These are phyloP conservation scores for Mychonastes homosphaera DNA, from an alignment of 139 green algal genomes.

Conservation along the genomic window DNA sequence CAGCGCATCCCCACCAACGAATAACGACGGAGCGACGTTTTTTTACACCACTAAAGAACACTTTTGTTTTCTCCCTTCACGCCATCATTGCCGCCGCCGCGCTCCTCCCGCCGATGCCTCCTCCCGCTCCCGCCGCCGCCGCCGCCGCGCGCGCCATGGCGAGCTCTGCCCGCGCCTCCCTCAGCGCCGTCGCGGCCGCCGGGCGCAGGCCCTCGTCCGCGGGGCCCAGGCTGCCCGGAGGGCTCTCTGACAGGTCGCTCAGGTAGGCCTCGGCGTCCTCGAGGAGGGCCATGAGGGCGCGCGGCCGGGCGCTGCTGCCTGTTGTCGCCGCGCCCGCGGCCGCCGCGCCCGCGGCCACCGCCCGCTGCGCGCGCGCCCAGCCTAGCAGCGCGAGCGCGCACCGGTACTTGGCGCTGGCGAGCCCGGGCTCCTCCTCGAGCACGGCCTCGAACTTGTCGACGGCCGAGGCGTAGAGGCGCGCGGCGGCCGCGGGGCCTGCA, in stretches of 20 bases:
- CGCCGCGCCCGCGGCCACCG: neutral
- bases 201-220: slow-evolving; percentile 12
- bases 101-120: too few relatives aligned
- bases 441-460: slow-evolving; percentile 30
- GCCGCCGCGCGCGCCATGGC: too few relatives aligned
- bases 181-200: slow-evolving; percentile 3
- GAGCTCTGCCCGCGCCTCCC: slow-evolving; percentile 4
- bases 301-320: slow-evolving; percentile 9
- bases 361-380: neutral
- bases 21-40: neutral
- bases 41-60: neutral
- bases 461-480: slow-evolving; percentile 20
- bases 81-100: neutral
- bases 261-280: slow-evolving; percentile 6
- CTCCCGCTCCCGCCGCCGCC: too few relatives aligned
- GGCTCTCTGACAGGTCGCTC: too few relatives aligned
- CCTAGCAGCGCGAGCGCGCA: slow-evolving; percentile 10
- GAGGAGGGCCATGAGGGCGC: slow-evolving; percentile 13
- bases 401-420: slow-evolving; percentile 16
- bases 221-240: neutral
- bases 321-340: neutral
- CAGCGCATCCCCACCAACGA: neutral
- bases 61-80: neutral
- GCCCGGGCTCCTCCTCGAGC: slow-evolving; percentile 16
- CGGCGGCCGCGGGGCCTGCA: neutral